These are phyloP conservation scores for Puccinia polysora DNA, from an alignment of 1,284 basidiomycete genomes.

Conservation along the genomic window DNA sequence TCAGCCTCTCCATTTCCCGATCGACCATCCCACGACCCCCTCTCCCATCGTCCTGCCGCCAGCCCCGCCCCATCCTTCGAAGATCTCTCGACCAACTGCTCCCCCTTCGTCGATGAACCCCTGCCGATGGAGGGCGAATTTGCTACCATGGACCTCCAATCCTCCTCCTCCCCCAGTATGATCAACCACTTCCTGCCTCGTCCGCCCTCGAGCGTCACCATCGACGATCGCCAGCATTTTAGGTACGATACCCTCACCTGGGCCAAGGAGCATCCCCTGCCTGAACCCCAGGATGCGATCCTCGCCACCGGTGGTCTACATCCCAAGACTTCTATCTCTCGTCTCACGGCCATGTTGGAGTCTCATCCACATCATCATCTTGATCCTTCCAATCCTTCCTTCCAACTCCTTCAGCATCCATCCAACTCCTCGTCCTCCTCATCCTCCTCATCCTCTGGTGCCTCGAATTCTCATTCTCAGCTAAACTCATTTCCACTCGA, in stretches of 20 bases:
- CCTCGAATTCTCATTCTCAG: not conserved
- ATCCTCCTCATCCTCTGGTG: too few relatives aligned
- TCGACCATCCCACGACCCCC: too few relatives aligned
- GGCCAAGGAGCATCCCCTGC: conserved; percentile 29
- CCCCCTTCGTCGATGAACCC: conserved; percentile 24
- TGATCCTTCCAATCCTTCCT: not conserved
- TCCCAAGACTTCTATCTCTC: conserved; percentile 18
- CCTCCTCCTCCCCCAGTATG: not conserved
- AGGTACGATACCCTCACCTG: conserved; percentile 38
- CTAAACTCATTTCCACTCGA: not conserved
- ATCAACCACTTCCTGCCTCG: not conserved
- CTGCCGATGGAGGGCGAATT: conserved; percentile 30
- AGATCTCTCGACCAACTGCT: not conserved
- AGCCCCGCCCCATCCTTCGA: not conserved
- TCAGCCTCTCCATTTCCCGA: too few relatives aligned
- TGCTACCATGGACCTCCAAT: conserved; percentile 18
- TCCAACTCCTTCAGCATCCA: not conserved
- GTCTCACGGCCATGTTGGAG: not conserved
- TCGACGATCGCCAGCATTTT: not conserved
- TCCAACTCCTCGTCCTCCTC: not conserved
- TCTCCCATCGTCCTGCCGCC: too few relatives aligned
- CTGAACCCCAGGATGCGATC: conserved; percentile 32
- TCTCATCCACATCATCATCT: not conserved
- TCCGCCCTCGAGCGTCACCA: not conserved
- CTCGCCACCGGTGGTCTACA: conserved; percentile 23